These are phyloP conservation scores for Eudorina sp. DNA, from an alignment of 139 green algal species.

Conservation along the genomic window DNA sequence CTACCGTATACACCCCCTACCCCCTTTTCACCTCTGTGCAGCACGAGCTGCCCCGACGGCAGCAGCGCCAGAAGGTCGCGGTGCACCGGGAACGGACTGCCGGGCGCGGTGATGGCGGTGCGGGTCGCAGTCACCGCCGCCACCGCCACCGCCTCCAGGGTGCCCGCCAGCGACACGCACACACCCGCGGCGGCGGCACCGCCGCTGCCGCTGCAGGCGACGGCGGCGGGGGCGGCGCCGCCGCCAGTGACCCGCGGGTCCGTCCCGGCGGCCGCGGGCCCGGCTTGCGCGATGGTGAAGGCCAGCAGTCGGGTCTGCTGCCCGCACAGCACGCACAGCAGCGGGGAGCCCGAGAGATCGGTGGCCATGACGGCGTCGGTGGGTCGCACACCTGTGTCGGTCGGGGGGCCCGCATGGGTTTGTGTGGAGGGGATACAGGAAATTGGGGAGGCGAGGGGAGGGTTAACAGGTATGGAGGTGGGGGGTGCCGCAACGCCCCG, in stretches of 20 bases:
- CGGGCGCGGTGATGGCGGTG: background rate
- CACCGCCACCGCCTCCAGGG: constrained; percentile 8
- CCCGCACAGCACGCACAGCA: constrained; percentile 37
- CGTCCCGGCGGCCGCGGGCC: background rate
- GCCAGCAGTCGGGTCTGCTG: background rate
- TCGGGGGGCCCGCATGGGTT: background rate
- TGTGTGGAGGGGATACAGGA: background rate
- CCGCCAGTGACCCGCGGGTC: background rate
- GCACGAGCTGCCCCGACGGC: constrained; percentile 22
- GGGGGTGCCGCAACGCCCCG: too few species aligned
- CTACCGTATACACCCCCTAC: background rate
- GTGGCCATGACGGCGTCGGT: constrained; percentile 29
- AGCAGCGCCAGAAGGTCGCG: constrained; percentile 34
- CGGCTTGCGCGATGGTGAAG: constrained; percentile 13
- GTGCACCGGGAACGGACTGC: background rate
- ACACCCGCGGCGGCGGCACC: background rate
- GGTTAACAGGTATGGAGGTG: background rate
- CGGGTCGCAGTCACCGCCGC: constrained; percentile 35
- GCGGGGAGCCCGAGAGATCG: background rate
- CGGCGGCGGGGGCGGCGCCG: background rate
- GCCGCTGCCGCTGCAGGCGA: background rate
- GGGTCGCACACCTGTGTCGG: background rate
- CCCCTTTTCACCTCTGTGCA: constrained; percentile 24
- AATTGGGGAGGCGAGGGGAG: background rate
- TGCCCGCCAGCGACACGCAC: background rate